Evolutionary conservation across 1,284 basidiomycete genomes (phyloP).

Genomic region (Ceratobasidium sp.): DNA sequence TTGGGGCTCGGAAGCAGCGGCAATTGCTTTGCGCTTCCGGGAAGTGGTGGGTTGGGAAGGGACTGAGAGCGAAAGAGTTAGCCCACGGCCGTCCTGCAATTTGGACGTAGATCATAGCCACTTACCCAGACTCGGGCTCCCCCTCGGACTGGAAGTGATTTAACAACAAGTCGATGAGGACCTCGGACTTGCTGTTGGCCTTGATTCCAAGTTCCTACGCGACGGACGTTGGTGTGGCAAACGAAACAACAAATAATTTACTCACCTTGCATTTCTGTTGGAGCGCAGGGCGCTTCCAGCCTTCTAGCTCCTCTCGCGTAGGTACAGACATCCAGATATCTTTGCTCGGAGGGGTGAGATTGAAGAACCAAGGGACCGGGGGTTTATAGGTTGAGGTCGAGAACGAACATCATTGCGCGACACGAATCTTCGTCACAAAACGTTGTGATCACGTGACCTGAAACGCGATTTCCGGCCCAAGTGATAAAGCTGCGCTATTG

Average conservation of each 20-base stretch:
- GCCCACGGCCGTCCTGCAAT: background rate
- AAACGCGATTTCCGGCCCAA: too few species aligned
- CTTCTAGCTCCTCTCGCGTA: constrained; percentile 10
- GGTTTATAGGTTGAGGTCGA: constrained; percentile 6
- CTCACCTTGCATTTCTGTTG: constrained; percentile 27
- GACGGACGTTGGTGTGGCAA: background rate
- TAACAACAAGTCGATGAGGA: constrained; percentile 18
- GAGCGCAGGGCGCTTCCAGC: constrained; percentile 29
- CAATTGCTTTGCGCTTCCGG: constrained; percentile 20
- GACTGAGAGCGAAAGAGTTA: background rate
- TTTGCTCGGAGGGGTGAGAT: background rate
- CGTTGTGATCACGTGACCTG: constrained; percentile 15
- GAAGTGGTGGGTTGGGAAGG: constrained; percentile 20
- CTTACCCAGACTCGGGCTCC: constrained; percentile 3
- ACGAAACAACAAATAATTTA: background rate
- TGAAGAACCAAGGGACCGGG: background rate
- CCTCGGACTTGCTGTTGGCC: constrained; percentile 27
- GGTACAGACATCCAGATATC: constrained; percentile 6
- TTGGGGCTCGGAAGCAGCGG: background rate
- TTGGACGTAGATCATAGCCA: background rate
- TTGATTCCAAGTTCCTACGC: constrained; percentile 29
- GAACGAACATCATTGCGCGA: background rate
- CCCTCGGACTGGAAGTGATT: background rate
- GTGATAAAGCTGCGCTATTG: background rate
- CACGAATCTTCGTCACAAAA: background rate